Evolutionary conservation across 345 rosid species (phyloP), one percentile per base, ranked within the genome.

Genomic region (Aegle marmelos): DNA sequence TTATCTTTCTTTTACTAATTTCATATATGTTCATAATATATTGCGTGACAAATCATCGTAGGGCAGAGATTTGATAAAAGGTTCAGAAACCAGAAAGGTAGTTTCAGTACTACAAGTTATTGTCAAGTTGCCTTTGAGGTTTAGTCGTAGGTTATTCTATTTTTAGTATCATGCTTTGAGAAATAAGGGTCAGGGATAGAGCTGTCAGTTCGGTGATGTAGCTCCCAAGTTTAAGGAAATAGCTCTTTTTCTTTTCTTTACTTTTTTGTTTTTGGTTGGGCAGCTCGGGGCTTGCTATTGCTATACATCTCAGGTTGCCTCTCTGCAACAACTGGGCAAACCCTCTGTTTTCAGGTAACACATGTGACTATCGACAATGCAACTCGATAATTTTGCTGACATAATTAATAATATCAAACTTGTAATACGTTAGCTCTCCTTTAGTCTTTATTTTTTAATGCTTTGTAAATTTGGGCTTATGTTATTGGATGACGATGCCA

Each of bases 281-380:
- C 80, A 88, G 91, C 41, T 85, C 45, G 80, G 81, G 83, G 81
- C 57, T 36, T 76, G 62, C 58, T 31, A 30, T 21, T 25, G 70
- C 28, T 83, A 64, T 82, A 66, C 87, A 27, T 82, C 87, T 62
- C 76, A 72, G 63, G 83, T 84, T 37, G 84, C 83, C 27, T 60
- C 88, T 75, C 68, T 77, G 61, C 81, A 74, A 37, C 71, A 81
- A 70, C 78, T 71, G 1, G 61, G 5, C 27, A 77, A 78, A 56
- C 85, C 80, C 60, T 71, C 79, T 4, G 37, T 59, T 50, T 75
- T 10, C 77, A 70, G 87, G 91, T 88, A 83, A 28, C 19, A 7
- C 19, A 28, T 21, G 25, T 3, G 16, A 34, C 50, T 22, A 56
- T 33, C 5, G n/a, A 45, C 30, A 41, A 33, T 21, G 69, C 30